These are phyloP conservation scores for Penicillium ucsense DNA, from an alignment of 495 filamentous ascomycete genomes.

Conservation along the genomic window DNA sequence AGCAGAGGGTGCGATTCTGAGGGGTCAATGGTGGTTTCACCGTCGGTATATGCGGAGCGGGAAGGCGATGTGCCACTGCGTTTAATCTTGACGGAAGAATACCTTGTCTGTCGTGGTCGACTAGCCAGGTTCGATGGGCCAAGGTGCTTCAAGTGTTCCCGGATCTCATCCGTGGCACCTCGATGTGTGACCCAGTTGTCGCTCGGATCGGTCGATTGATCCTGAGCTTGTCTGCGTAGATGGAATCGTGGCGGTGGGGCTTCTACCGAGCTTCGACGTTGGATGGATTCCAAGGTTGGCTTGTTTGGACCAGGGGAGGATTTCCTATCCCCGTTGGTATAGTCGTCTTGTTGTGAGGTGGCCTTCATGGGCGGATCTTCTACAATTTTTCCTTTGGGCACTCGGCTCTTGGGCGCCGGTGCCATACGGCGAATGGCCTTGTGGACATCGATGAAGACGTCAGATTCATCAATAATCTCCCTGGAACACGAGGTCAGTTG, in stretches of 20 bases:
- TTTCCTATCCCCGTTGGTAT: slow-evolving; percentile 25
- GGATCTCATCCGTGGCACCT: slow-evolving; percentile 50
- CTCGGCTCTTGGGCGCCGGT: slow-evolving; percentile 52
- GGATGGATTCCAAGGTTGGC: slow-evolving; percentile 2
- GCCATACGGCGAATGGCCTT: slow-evolving; percentile 83
- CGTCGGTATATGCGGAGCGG: slow-evolving; percentile 29
- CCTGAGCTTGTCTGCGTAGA: slow-evolving; percentile 24
- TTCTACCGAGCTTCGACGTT: slow-evolving; percentile 41
- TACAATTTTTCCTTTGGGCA: slow-evolving; percentile 49
- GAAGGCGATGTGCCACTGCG: slow-evolving; percentile 40
- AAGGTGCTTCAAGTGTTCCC: slow-evolving; percentile 77
- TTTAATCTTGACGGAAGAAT: slow-evolving; percentile 87
- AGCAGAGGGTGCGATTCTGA: slow-evolving; percentile 17
- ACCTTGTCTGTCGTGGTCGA: slow-evolving; percentile 73
- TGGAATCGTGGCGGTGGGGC: slow-evolving; percentile 40
- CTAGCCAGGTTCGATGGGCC: slow-evolving; percentile 88
- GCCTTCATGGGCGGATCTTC: slow-evolving; percentile 31
- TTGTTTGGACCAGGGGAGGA: slow-evolving; percentile 3
- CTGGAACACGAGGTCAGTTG: slow-evolving; percentile 10
- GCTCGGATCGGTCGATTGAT: slow-evolving; percentile 15
- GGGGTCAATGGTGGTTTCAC: slow-evolving; percentile 23
- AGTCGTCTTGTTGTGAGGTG: slow-evolving; percentile 16
- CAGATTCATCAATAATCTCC: slow-evolving; percentile 82
- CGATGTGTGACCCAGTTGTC: slow-evolving; percentile 28
- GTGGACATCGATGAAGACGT: slow-evolving; percentile 93